Evolutionary conservation across 179 eudicot species (phyloP).

Genomic region (Actinidia polygama): DNA sequence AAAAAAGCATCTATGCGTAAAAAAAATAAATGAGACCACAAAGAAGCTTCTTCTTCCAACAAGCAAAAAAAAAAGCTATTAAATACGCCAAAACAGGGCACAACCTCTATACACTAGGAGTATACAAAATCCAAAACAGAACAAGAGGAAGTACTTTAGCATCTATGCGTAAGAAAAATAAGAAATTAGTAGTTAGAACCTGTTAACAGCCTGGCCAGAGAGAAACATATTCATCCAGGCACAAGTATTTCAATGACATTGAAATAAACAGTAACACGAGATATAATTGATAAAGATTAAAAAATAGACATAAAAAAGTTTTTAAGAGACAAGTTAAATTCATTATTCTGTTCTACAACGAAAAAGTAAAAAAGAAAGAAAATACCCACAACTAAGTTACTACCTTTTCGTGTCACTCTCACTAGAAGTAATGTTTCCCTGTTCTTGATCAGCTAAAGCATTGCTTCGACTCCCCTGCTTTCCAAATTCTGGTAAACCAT

Average conservation of each 20-base stretch:
- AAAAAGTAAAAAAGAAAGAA: not conserved
- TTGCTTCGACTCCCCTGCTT: slow-evolving; percentile 31
- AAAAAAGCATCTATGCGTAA: no score
- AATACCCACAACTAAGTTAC: not conserved
- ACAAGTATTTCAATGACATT: not conserved
- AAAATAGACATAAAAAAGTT: not conserved
- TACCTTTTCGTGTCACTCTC: slow-evolving; percentile 57
- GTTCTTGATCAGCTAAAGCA: slow-evolving; percentile 34
- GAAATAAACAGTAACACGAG: not conserved
- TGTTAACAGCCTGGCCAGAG: not conserved
- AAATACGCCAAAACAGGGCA: no score
- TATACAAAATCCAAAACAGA: not conserved
- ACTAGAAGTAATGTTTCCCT: slow-evolving; percentile 25
- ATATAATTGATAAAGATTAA: not conserved
- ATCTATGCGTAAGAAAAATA: no score
- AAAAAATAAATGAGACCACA: no score
- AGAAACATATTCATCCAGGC: not conserved
- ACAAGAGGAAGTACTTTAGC: not conserved
- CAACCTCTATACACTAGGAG: not conserved
- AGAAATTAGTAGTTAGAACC: not conserved
- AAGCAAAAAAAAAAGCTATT: no score
- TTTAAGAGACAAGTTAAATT: no score
- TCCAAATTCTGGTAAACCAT: slow-evolving; percentile 37
- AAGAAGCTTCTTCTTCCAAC: no score
- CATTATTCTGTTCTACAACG: no score